Conservation (phyloP, 257 asterid species). For the Solanum arcanum region DNA sequence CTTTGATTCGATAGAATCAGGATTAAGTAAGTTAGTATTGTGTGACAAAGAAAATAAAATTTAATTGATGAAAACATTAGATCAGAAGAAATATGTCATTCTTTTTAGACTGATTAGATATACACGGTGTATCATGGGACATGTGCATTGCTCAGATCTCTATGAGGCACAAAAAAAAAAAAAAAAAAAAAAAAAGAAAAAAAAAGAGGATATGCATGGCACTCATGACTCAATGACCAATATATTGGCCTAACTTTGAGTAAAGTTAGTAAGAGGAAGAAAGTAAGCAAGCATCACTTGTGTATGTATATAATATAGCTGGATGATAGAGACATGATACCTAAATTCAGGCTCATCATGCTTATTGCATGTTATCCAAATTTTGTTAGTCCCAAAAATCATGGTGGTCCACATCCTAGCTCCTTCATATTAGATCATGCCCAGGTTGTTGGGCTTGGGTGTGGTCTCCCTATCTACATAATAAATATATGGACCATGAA, state of each 20-base stretch:
- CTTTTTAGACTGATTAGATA: no score
- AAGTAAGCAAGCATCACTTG: background rate
- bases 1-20: no score
- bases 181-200: no score
- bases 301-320: conserved; percentile 10
- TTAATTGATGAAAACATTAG: no score
- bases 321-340: conserved; percentile 52
- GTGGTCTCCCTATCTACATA: background rate
- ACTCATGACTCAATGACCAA: background rate
- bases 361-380: background rate
- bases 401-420: background rate
- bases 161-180: background rate
- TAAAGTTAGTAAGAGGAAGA: background rate
- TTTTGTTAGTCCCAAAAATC: background rate
- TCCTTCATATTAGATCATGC: background rate
- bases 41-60: background rate
- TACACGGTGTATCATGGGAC: background rate
- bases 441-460: background rate
- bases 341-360: conserved; percentile 4
- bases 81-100: no score
- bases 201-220: background rate
- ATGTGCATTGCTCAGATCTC: background rate
- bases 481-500: background rate
- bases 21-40: background rate
- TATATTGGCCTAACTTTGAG: background rate